Conservation (phyloP, 2,329 filamentous ascomycete genomes). For the Penicillium sclerotiorum region DNA sequence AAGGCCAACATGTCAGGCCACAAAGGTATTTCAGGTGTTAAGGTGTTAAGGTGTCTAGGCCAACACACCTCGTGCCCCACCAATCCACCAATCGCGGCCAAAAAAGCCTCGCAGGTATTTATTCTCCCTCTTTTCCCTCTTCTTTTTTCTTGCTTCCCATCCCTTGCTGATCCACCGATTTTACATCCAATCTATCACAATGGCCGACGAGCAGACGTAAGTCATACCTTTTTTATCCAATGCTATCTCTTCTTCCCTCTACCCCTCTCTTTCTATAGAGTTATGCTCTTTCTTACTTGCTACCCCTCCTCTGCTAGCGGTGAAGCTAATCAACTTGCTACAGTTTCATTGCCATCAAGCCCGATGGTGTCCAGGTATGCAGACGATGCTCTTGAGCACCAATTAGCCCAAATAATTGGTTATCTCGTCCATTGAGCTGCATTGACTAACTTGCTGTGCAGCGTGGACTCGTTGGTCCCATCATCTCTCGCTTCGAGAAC, state of each 20-base stretch:
- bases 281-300: constrained; percentile 12
- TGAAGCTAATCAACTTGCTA: constrained; percentile 37
- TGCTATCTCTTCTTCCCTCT: constrained; percentile 19
- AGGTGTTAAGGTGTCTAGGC: constrained; percentile 2
- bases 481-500: constrained; percentile 97
- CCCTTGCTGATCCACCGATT: constrained; percentile 26
- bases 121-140: constrained; percentile 21
- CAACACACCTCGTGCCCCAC: constrained; percentile 26
- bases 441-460: constrained; percentile 46
- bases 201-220: constrained; percentile 88
- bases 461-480: constrained; percentile 97
- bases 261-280: neutral
- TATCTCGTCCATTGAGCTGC: constrained; percentile 12
- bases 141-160: constrained; percentile 20
- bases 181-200: constrained; percentile 51
- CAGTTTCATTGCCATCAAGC: constrained; percentile 99
- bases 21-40: neutral
- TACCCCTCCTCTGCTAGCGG: constrained; percentile 22
- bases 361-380: constrained; percentile 94
- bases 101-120: constrained; percentile 46
- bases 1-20: constrained; percentile 15
- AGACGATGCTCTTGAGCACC: neutral
- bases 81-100: constrained; percentile 19
- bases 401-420: neutral
- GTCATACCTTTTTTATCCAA: constrained; percentile 38